Evolutionary conservation across 352 stramenopile species (phyloP).

Genomic region (Peronospora destructor): DNA sequence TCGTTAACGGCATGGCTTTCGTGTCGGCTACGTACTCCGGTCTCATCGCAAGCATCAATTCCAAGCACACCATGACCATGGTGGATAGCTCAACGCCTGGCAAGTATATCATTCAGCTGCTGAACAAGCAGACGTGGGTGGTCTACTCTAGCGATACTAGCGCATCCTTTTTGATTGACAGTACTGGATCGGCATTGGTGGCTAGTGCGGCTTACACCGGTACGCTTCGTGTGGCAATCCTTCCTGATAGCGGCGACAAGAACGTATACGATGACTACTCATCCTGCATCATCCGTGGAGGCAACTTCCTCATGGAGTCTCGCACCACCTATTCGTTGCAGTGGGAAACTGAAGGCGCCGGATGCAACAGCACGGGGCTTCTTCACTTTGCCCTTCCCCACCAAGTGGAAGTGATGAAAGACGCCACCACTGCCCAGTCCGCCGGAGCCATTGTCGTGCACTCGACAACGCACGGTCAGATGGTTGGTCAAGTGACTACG

Average conservation of each 20-base stretch:
- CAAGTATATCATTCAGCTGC: constrained; percentile 55
- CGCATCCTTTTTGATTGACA: constrained; percentile 41
- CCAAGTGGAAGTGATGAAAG: constrained; percentile 43
- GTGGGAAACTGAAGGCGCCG: constrained; percentile 49
- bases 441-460: constrained; percentile 37
- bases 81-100: constrained; percentile 31
- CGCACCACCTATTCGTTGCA: constrained; percentile 60
- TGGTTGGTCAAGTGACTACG: constrained; percentile 45
- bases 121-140: constrained; percentile 71
- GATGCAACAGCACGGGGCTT: constrained; percentile 40
- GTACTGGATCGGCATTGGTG: constrained; percentile 31
- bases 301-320: constrained; percentile 38
- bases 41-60: constrained; percentile 45
- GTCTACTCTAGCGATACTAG: constrained; percentile 47
- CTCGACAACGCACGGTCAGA: constrained; percentile 49
- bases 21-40: constrained; percentile 54
- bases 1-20: constrained; percentile 77
- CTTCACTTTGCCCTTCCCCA: constrained; percentile 69
- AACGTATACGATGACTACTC: constrained; percentile 56
- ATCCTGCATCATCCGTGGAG: constrained; percentile 51
- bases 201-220: constrained; percentile 39
- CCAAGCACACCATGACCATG: constrained; percentile 44
- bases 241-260: constrained; percentile 28
- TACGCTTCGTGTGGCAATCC: constrained; percentile 53
- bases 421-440: constrained; percentile 16